Evolutionary conservation across 331 rosid genomes (phyloP).

Genomic region (Cydonia oblonga): DNA sequence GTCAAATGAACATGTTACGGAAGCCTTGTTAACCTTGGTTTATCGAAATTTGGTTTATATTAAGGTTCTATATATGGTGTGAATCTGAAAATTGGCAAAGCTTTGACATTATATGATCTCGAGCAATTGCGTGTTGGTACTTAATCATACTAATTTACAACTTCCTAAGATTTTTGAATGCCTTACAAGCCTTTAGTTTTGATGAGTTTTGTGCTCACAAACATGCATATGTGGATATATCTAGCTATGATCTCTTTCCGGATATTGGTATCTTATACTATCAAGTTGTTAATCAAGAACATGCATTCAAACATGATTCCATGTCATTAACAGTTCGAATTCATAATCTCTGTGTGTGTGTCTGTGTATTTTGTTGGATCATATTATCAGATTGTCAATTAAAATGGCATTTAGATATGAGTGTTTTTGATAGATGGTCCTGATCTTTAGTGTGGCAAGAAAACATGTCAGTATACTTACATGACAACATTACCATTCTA

Average conservation of each 20-base stretch:
- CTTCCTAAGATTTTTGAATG: not conserved
- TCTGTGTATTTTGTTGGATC: not conserved
- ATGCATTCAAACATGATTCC: not conserved
- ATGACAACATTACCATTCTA: not conserved
- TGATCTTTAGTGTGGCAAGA: not conserved
- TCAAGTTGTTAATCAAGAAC: not conserved
- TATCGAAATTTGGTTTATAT: not conserved
- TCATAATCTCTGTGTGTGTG: not conserved
- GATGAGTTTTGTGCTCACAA: not conserved
- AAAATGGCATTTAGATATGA: not conserved
- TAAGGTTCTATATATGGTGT: not conserved
- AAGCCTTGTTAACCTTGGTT: not conserved
- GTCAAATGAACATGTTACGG: too few relatives aligned
- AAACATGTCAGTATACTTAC: not conserved
- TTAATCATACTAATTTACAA: not conserved
- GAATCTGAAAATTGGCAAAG: not conserved
- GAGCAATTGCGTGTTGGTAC: not conserved
- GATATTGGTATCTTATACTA: not conserved
- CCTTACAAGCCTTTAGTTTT: not conserved
- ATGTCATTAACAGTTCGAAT: not conserved
- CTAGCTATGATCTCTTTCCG: not conserved
- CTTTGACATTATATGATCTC: not conserved
- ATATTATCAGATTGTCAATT: not conserved
- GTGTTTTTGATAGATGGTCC: not conserved
- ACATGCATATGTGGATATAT: not conserved